Percentiles rank a stretch among this genome's conserved stretches.
Evolutionary conservation across 176 grass and related monocot genomes (phyloP).

Genomic region (Musa itinerans): DNA sequence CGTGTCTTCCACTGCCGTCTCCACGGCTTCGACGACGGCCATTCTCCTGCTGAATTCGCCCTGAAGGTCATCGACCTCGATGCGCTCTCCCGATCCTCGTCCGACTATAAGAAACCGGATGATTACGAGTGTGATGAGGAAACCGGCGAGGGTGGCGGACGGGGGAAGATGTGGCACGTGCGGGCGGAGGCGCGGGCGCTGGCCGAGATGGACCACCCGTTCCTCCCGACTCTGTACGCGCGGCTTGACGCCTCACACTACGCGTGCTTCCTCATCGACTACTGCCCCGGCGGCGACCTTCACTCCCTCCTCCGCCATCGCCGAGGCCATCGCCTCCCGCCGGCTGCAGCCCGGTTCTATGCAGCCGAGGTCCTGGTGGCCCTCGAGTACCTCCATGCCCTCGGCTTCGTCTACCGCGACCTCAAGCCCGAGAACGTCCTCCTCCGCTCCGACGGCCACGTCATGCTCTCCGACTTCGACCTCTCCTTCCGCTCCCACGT

Average conservation of each 20-base stretch:
- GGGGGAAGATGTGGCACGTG: constrained; percentile 47
- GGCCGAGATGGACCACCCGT: constrained; percentile 70
- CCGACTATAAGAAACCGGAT: neutral
- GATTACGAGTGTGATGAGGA: neutral
- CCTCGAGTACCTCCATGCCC: constrained; percentile 85
- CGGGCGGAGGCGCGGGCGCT: constrained; percentile 65
- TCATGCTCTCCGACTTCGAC: constrained; percentile 90
- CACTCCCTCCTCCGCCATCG: constrained; percentile 59
- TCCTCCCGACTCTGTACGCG: constrained; percentile 79
- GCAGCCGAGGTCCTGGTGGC: constrained; percentile 74
- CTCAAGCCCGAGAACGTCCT: constrained; percentile 96
- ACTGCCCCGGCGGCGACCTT: constrained; percentile 75
- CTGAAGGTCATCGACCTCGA: constrained; percentile 81
- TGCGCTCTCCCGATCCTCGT: neutral
- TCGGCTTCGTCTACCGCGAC: constrained; percentile 87
- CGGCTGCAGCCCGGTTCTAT: constrained; percentile 66
- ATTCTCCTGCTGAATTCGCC: constrained; percentile 44
- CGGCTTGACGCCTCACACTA: constrained; percentile 74
- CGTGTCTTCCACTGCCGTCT: constrained; percentile 82
- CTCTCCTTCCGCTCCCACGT: constrained; percentile 61
- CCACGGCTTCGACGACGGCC: constrained; percentile 32
- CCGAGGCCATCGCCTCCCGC: constrained; percentile 47
- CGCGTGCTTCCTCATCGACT: constrained; percentile 87
- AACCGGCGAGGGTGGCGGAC: constrained; percentile 22
- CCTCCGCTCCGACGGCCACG: constrained; percentile 65